Percentiles rank a stretch among this genome's conserved stretches.
These are phyloP conservation scores for Haematococcus sp. DNA, from an alignment of 139 green algal species.

Conservation along the genomic window DNA sequence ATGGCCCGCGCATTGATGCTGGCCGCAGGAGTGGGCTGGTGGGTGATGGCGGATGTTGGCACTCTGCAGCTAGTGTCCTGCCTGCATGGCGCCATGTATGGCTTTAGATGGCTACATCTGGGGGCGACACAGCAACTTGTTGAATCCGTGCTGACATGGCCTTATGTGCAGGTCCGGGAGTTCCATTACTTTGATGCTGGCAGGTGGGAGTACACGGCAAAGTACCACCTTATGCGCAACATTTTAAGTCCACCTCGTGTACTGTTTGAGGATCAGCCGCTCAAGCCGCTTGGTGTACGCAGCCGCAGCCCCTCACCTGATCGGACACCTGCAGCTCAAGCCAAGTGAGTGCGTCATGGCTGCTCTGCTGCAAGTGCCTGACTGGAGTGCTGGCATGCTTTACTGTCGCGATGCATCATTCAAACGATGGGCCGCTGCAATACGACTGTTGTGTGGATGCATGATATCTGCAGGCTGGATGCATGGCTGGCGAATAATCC, in stretches of 20 bases:
- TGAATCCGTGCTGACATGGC: not conserved
- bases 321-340: no score
- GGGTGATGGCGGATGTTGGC: not conserved
- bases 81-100: no score
- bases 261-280: no score
- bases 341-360: no score
- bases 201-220: conserved; percentile 25
- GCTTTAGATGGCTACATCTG: no score
- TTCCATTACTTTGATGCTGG: conserved; percentile 19
- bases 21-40: not conserved
- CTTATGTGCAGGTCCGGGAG: conserved; percentile 1
- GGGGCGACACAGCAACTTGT: no score
- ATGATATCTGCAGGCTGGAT: not conserved
- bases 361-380: no score
- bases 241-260: not conserved
- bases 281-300: not conserved
- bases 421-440: no score
- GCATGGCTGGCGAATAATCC: not conserved
- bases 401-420: no score
- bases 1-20: conserved; percentile 21
- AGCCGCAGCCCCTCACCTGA: conserved; percentile 1
- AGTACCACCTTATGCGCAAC: conserved; percentile 38
- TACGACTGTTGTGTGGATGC: not conserved
- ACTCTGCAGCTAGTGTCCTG: no score
- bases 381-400: no score